A percentile compares a stretch with the other conserved stretches of the same genome.
These are phyloP conservation scores for Pelargonium australe DNA, from an alignment of 441 rosid species.

Conservation along the genomic window DNA sequence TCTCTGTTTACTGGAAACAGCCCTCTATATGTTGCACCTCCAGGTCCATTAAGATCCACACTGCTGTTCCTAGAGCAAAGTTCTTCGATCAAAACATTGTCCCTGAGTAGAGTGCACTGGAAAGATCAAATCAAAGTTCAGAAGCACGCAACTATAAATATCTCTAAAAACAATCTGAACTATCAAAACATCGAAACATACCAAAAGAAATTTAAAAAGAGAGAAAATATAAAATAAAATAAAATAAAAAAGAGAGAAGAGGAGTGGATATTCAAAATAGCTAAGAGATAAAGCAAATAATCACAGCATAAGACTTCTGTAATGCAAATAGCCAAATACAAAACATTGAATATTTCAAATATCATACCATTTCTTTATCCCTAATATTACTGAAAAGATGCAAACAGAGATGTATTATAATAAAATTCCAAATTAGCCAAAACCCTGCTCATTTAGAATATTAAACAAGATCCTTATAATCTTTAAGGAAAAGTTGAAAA, in stretches of 20 bases:
- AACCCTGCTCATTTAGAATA: not conserved
- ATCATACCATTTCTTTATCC: not conserved
- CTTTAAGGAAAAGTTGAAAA: not conserved
- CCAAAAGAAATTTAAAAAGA: not conserved
- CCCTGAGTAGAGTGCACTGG: conserved; percentile 94
- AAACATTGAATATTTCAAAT: too few relatives aligned
- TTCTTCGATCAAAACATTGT: conserved; percentile 53
- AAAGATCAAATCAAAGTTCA: conserved; percentile 85
- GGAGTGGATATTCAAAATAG: not conserved
- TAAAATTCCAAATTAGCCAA: too few relatives aligned
- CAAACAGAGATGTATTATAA: too few relatives aligned
- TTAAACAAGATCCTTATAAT: not conserved
- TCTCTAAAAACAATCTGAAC: not conserved
- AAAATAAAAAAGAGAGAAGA: too few relatives aligned
- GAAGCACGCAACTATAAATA: conserved; percentile 37
- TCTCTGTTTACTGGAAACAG: conserved; percentile 23
- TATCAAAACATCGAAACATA: not conserved
- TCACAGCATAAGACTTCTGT: not conserved
- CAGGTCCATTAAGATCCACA: conserved; percentile 27
- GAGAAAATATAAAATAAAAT: too few relatives aligned
- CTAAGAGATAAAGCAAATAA: not conserved
- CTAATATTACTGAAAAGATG: not conserved
- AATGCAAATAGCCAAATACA: not conserved
- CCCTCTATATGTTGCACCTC: conserved; percentile 18
- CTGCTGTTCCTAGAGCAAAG: conserved; percentile 25